These are phyloP conservation scores for Thelephora terrestris DNA, from an alignment of 1,284 basidiomycete genomes.

Conservation along the genomic window DNA sequence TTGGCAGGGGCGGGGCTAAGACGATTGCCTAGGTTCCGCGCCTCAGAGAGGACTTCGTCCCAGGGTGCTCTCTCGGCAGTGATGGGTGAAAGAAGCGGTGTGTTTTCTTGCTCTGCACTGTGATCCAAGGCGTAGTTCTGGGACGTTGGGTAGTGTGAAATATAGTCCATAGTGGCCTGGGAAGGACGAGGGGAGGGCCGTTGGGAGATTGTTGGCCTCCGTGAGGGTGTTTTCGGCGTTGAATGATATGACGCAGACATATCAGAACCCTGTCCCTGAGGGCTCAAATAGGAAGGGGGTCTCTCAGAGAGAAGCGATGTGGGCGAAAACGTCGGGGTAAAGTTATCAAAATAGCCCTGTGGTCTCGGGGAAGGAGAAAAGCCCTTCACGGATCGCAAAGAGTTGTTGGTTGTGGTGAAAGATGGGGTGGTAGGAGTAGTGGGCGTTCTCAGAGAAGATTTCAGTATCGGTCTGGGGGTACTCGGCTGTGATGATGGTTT, in stretches of 20 bases:
- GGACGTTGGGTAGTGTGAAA: too few relatives aligned
- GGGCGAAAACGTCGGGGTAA: slow-evolving; percentile 2
- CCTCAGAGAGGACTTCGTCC: not conserved
- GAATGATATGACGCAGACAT: slow-evolving; percentile 12
- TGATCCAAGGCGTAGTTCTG: too few relatives aligned
- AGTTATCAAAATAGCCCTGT: not conserved
- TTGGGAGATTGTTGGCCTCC: not conserved
- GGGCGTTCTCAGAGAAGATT: slow-evolving; percentile 31
- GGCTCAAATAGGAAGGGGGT: not conserved
- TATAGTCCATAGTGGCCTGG: too few relatives aligned
- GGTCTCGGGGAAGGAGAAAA: slow-evolving; percentile 3
- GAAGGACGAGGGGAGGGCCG: not conserved
- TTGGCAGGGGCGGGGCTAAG: not conserved
- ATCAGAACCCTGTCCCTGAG: not conserved
- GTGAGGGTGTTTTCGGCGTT: slow-evolving; percentile 4
- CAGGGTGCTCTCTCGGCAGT: not conserved
- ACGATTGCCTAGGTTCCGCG: not conserved
- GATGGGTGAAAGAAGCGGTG: not conserved
- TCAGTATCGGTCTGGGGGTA: slow-evolving; percentile 20
- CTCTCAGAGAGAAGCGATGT: slow-evolving; percentile 5
- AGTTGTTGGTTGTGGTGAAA: slow-evolving; percentile 9
- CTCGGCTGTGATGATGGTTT: not conserved
- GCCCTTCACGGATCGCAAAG: slow-evolving; percentile 11
- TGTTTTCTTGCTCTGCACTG: too few relatives aligned
- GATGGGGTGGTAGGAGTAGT: slow-evolving; percentile 17